Conservation (phyloP, 495 filamentous ascomycete genomes). For the Penicillium cataractarum region DNA sequence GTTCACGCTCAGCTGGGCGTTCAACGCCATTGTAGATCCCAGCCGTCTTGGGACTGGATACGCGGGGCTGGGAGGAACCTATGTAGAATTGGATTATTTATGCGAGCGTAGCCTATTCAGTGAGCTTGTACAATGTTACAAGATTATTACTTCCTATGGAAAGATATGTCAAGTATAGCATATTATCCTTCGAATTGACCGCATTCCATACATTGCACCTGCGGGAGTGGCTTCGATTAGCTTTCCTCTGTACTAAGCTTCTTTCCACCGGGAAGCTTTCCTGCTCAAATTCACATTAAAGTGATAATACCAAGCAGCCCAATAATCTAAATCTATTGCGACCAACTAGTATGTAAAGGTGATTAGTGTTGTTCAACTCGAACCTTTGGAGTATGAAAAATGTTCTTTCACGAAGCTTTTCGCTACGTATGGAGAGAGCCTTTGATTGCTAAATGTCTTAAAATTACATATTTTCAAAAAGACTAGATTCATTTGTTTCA, state of each 20-base stretch:
- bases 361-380: neutral
- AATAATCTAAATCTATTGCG: neutral
- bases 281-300: neutral
- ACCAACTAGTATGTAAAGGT: neutral
- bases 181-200: neutral
- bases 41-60: neutral
- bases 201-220: too few species aligned
- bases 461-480: too few species aligned
- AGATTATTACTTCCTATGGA: neutral
- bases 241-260: neutral
- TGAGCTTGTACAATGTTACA: neutral
- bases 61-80: neutral
- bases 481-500: too few species aligned
- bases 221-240: neutral
- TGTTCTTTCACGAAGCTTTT: neutral
- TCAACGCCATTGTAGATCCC: neutral
- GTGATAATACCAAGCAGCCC: neutral
- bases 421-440: too few species aligned
- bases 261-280: neutral
- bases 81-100: neutral
- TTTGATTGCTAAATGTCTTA: too few species aligned
- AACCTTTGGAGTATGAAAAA: neutral
- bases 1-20: neutral
- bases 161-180: neutral
- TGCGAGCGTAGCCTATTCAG: neutral